Evolutionary conservation across 768 basidiomycete species (phyloP), one percentile per base, ranked within the genome.

Genomic region (Tylopilus intermedius): DNA sequence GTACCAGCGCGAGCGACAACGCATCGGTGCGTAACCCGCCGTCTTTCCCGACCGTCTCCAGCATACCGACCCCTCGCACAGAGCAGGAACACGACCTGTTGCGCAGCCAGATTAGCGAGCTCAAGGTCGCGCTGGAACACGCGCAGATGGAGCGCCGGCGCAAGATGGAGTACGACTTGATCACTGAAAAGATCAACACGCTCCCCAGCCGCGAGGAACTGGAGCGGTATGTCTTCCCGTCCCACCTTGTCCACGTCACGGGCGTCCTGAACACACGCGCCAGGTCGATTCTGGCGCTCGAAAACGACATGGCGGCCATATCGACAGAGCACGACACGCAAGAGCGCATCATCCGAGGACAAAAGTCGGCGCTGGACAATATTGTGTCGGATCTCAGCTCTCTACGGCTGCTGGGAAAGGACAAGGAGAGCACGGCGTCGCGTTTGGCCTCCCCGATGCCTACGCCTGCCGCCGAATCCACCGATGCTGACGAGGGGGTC

Each of bases 161-260:
- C 50, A 93, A 90, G 73, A 90, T 92, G 59, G 90, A 93, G 62
- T 93, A 93, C 64, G 90, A 93, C 72, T 73, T 79, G 43, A 79
- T 93, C 37, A 80, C 91, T 3, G 91, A 92, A 70, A 90, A 84
- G 66, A 82, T 91, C 45, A 89, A 90, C 60, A 79, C 81, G 15
- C 69, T 92, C 3, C 88, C 90, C 4, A 83, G 76, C 56, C 76
- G 90, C 49, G 83, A 85, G 8, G 91, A 92, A 60, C 74, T 91
- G 14, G 82, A 86, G 63, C 78, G 76, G 90, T 93, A 62, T 60
- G 86, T 78, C 24, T n/a, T 49, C 8, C 30, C 5, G 13, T 40
- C 24, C 13, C 13, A 41, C n/a, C 18, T 4, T 18, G 6, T 24
- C 24, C 24, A 24, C 24, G 24, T 24, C 2, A 4, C 18, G 26